These are phyloP conservation scores for Chaetomium strumarium DNA, from an alignment of 2,329 filamentous ascomycete genomes.

Conservation along the genomic window DNA sequence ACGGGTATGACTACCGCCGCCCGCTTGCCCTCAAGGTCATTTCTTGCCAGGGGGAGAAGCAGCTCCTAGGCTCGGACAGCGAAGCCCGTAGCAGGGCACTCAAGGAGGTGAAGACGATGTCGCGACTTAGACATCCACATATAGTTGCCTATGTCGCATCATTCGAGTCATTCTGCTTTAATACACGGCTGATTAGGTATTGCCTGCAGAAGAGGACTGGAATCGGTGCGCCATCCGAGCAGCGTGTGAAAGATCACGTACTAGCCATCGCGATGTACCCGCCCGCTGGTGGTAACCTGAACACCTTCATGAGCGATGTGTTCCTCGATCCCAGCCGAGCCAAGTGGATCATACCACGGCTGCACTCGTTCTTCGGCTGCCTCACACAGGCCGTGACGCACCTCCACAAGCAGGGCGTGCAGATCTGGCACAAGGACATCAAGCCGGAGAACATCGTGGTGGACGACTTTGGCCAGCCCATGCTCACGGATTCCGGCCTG, in stretches of 20 bases:
- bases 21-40: conserved; percentile 26
- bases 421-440: conserved; percentile 28
- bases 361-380: conserved; percentile 28
- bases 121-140: conserved; percentile 22
- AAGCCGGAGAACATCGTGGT: conserved; percentile 28
- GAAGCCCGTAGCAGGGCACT: conserved; percentile 20
- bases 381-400: conserved; percentile 25
- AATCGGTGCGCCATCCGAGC: conserved; percentile 10
- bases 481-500: conserved; percentile 26
- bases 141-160: conserved; percentile 27
- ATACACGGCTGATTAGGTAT: conserved; percentile 12
- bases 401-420: conserved; percentile 18
- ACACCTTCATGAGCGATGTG: conserved; percentile 22
- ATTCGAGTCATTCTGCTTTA: conserved; percentile 25
- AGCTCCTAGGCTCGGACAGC: conserved; percentile 23
- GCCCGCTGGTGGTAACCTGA: conserved; percentile 23
- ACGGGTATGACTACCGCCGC: conserved; percentile 16
- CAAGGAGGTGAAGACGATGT: conserved; percentile 24
- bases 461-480: conserved; percentile 24
- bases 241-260: conserved; percentile 24
- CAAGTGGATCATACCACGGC: conserved; percentile 15
- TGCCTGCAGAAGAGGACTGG: conserved; percentile 1
- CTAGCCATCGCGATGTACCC: conserved; percentile 27
- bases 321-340: conserved; percentile 8
- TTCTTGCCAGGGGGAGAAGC: conserved; percentile 20